Base-by-base conservation (phyloP, 1,284 basidiomycete genomes). In the Ustilago trichophora region DNA sequence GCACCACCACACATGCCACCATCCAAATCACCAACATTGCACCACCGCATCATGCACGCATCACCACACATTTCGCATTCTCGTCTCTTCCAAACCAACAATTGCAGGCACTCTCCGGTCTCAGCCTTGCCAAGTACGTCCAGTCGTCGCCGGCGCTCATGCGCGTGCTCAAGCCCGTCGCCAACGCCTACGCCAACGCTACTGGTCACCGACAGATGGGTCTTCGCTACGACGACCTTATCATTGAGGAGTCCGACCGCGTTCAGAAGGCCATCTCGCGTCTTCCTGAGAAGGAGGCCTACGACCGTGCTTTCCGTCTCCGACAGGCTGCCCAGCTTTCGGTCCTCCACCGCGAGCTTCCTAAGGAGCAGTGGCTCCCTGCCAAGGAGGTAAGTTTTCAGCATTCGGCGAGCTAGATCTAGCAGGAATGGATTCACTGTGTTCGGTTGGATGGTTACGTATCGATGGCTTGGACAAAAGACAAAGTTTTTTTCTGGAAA, bases 181-280 rank as follows among this genome's bases (percentile, higher is more conserved):
- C 93, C 12, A 86, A 87, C 77, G 90, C 90, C 85, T 98, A 96
- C 82, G 90, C 89, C 73, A 83, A 90, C 80, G 84, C 89, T 50
- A 84, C 90, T 36, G 93, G 94, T 37, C 92, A 95, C 86, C 88
- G 94, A 76, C 87, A 90, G 83, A 86, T 92, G 82, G 95, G 95
- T 75, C 88, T 97, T 83, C 89, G 88, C 81, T 96, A 96, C 83
- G 95, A 98, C 82, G 95, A 98, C 86, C 87, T 98, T 76, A 84
- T 98, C 69, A 85, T 90, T 58, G 93, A 97, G 84, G 95, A 98
- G 84, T 87, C 88, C 60, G 84, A 85, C 18, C 87, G 89, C 67
- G 91, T 96, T 29, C 90, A 96, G 83, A 88, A 91, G 86, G 77
- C 77, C 11, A 40, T 98, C 75, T 83, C 81, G 41, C 93, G 95